Conservation (phyloP, 1,139 yeast species). For the Geotrichum fermentans region DNA sequence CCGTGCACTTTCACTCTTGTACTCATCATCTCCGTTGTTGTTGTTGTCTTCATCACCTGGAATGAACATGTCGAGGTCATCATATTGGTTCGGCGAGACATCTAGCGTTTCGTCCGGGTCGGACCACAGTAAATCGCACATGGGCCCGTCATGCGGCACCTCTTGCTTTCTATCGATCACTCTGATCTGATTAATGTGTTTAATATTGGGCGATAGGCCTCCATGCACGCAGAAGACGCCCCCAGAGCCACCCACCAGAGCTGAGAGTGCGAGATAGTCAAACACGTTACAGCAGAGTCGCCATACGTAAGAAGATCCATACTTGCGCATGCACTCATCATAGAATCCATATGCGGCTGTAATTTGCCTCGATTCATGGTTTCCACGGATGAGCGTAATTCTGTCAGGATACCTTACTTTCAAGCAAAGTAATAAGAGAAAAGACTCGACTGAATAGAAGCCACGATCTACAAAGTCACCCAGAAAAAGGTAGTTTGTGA, state of each 20-base stretch:
- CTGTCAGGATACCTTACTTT: constrained; percentile 94
- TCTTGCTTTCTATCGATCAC: constrained; percentile 85
- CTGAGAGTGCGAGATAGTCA: constrained; percentile 88
- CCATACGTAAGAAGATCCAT: constrained; percentile 95
- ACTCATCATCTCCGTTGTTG: not conserved
- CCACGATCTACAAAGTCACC: constrained; percentile 94
- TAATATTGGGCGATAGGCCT: constrained; percentile 88
- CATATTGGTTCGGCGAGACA: constrained; percentile 10
- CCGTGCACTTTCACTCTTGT: not conserved
- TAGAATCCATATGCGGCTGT: constrained; percentile 98
- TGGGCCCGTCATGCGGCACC: constrained; percentile 98
- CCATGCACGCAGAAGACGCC: constrained; percentile 92
- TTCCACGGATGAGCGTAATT: constrained; percentile 87
- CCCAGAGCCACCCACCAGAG: constrained; percentile 75
- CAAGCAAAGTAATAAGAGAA: constrained; percentile 65
- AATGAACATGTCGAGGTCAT: constrained; percentile 8
- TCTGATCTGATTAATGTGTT: constrained; percentile 76
- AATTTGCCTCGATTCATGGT: constrained; percentile 94
- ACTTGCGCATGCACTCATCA: constrained; percentile 91
- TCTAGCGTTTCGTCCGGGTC: constrained; percentile 77
- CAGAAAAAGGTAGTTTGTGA: constrained; percentile 66
- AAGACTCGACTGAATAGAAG: constrained; percentile 85
- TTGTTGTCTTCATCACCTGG: constrained; percentile 12
- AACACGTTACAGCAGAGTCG: constrained; percentile 68
- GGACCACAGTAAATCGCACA: constrained; percentile 96